Conservation (phyloP, 1,284 basidiomycete species). For the Ceratobasidium papillatum region DNA sequence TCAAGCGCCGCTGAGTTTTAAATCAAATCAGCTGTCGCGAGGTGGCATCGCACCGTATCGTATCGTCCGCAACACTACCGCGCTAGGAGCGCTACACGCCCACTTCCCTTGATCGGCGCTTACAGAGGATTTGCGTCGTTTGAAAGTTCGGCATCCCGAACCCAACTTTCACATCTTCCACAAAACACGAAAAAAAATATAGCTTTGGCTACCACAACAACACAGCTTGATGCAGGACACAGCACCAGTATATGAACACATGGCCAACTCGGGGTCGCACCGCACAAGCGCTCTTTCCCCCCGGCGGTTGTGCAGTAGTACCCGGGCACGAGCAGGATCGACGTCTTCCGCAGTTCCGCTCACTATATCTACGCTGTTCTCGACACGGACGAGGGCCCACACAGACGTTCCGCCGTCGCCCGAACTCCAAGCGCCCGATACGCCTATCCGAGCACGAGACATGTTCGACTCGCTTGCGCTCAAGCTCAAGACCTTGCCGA, state of each 20-base stretch:
- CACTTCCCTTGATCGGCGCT: slow-evolving; percentile 3
- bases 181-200: slow-evolving; percentile 18
- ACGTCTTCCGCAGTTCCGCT: slow-evolving; percentile 4
- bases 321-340: slow-evolving; percentile 16
- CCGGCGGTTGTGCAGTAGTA: slow-evolving; percentile 16
- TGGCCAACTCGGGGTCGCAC: slow-evolving; percentile 15
- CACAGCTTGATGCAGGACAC: background rate
- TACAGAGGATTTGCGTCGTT: background rate
- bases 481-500: slow-evolving; percentile 35
- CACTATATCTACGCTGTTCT: background rate
- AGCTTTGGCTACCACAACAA: background rate
- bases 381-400: slow-evolving; percentile 1
- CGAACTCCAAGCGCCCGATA: slow-evolving; percentile 25
- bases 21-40: too few relatives aligned
- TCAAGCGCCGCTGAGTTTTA: too few relatives aligned
- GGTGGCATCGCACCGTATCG: background rate
- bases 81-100: slow-evolving; percentile 10
- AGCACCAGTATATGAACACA: background rate
- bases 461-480: slow-evolving; percentile 38
- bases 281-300: slow-evolving; percentile 33
- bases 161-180: slow-evolving; percentile 7
- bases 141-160: slow-evolving; percentile 14
- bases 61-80: background rate
- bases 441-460: slow-evolving; percentile 28
- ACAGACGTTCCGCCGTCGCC: slow-evolving; percentile 18